These are phyloP conservation scores for Phytopythium oedochilum DNA, from an alignment of 352 stramenopile genomes.

Conservation along the genomic window DNA sequence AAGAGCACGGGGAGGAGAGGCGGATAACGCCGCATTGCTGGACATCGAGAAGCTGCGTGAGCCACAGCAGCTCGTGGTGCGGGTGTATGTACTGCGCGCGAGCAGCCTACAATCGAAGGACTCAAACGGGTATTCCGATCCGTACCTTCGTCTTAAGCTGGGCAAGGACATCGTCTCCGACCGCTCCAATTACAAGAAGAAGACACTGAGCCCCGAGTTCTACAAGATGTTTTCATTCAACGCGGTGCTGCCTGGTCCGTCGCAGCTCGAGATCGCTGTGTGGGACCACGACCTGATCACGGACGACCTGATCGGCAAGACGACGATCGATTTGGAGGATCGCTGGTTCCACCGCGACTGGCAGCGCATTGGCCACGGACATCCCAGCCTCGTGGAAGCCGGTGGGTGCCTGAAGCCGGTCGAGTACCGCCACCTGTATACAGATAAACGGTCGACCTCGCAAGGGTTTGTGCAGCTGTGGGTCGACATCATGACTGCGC, in stretches of 20 bases:
- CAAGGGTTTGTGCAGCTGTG: conserved; percentile 79
- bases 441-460: conserved; percentile 52
- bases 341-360: conserved; percentile 90
- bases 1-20: neutral
- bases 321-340: conserved; percentile 91
- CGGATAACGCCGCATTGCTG: conserved; percentile 21
- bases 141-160: conserved; percentile 70
- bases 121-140: conserved; percentile 71
- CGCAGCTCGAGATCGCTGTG: conserved; percentile 71
- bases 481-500: conserved; percentile 87
- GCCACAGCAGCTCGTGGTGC: conserved; percentile 52
- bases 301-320: conserved; percentile 89
- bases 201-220: conserved; percentile 81
- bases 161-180: conserved; percentile 72
- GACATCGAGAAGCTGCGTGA: conserved; percentile 47
- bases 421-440: conserved; percentile 86
- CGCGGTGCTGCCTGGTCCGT: conserved; percentile 67
- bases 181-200: conserved; percentile 52
- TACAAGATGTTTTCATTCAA: conserved; percentile 61
- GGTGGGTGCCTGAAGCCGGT: conserved; percentile 71
- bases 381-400: conserved; percentile 14
- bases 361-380: conserved; percentile 47
- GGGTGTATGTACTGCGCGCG: conserved; percentile 70
- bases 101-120: conserved; percentile 79
- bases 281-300: conserved; percentile 75